A percentile compares a stretch with the other conserved stretches of the same genome.
Evolutionary conservation across 2,329 filamentous ascomycete species (phyloP).

Genomic region (Pseudopyrenochaeta lycopersici): DNA sequence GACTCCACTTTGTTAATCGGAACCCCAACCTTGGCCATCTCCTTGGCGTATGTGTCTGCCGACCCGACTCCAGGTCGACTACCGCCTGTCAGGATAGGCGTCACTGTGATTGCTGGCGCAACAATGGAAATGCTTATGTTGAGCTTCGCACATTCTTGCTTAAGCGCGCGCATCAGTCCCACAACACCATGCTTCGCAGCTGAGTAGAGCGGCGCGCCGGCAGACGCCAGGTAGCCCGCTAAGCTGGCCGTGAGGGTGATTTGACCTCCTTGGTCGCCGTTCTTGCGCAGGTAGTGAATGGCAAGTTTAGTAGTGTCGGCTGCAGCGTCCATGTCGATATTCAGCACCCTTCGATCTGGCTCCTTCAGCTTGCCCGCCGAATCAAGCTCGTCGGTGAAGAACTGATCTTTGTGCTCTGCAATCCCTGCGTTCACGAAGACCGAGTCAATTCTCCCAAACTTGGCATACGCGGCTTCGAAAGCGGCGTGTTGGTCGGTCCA

Average conservation of each 20-base stretch:
- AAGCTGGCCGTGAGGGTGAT: slow-evolving; percentile 60
- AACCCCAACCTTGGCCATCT: slow-evolving; percentile 56
- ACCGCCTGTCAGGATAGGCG: slow-evolving; percentile 52
- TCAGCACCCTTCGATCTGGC: slow-evolving; percentile 56
- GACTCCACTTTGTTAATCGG: slow-evolving; percentile 58
- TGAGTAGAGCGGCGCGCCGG: slow-evolving; percentile 58
- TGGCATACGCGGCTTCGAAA: slow-evolving; percentile 52
- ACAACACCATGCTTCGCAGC: slow-evolving; percentile 62
- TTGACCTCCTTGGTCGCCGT: slow-evolving; percentile 49
- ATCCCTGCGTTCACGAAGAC: slow-evolving; percentile 63
- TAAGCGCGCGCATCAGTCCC: slow-evolving; percentile 60
- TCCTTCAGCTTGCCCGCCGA: slow-evolving; percentile 53
- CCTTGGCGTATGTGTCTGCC: slow-evolving; percentile 52
- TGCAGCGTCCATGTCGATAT: slow-evolving; percentile 58
- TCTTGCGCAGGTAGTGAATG: slow-evolving; percentile 57
- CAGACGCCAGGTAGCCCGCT: slow-evolving; percentile 59
- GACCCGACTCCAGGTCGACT: slow-evolving; percentile 39
- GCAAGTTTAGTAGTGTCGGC: slow-evolving; percentile 59
- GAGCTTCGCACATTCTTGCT: slow-evolving; percentile 58
- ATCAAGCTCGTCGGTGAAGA: slow-evolving; percentile 58
- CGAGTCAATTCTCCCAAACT: slow-evolving; percentile 56
- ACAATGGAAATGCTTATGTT: slow-evolving; percentile 58
- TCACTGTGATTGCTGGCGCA: slow-evolving; percentile 60
- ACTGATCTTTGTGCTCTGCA: slow-evolving; percentile 58
- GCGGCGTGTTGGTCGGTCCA: slow-evolving; percentile 57